Evolutionary conservation across 768 basidiomycete species (phyloP).

Genomic region (Collybia nuda): DNA sequence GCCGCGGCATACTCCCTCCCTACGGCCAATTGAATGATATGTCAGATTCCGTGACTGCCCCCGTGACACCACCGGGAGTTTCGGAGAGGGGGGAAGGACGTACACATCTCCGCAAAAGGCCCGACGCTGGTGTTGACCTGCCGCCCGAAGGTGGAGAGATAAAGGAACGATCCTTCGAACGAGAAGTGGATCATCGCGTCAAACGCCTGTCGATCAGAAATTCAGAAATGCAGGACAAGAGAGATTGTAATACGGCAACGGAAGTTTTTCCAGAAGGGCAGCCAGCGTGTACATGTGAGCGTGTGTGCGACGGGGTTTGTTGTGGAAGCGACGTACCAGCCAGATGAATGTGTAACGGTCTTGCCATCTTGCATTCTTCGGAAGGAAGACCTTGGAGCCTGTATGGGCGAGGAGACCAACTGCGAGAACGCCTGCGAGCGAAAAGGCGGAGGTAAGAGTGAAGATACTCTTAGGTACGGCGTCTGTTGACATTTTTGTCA

Average conservation of each 20-base stretch:
- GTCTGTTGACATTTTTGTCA: neutral
- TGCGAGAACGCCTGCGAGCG: slow-evolving; percentile 57
- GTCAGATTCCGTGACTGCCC: neutral
- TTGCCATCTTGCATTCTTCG: slow-evolving; percentile 61
- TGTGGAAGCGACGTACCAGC: slow-evolving; percentile 49
- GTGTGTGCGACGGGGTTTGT: no score
- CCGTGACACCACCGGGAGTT: neutral
- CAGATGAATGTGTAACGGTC: slow-evolving; percentile 76
- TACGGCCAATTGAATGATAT: slow-evolving; percentile 18
- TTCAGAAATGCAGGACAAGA: neutral
- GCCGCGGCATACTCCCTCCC: slow-evolving; percentile 84
- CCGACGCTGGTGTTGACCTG: slow-evolving; percentile 70
- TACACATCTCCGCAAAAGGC: slow-evolving; percentile 73
- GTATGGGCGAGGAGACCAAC: slow-evolving; percentile 51
- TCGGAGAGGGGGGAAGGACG: slow-evolving; percentile 35
- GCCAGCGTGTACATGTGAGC: no score
- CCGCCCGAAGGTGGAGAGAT: slow-evolving; percentile 71
- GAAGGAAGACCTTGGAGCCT: slow-evolving; percentile 56
- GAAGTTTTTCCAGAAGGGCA: no score
- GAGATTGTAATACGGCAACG: no score
- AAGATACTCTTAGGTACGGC: slow-evolving; percentile 31
- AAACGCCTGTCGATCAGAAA: slow-evolving; percentile 51
- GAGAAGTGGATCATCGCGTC: slow-evolving; percentile 79
- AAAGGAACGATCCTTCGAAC: slow-evolving; percentile 81
- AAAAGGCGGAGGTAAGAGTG: slow-evolving; percentile 61